Percentiles rank a stretch among this genome's conserved stretches.
Evolutionary conservation across 495 filamentous ascomycete genomes (phyloP).

Genomic region (Aspergillus bertholletiae): DNA sequence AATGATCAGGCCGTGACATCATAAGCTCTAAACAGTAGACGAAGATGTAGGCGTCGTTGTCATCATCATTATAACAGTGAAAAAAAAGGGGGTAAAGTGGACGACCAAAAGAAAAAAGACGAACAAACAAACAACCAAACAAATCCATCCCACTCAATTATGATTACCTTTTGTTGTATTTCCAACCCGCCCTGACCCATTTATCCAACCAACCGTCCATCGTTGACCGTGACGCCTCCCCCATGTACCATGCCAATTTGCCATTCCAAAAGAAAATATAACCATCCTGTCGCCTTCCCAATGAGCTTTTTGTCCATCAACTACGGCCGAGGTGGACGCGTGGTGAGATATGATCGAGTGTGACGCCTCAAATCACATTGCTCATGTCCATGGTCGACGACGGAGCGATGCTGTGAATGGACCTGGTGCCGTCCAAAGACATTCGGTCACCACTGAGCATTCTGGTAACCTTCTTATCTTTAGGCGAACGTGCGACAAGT

Average conservation of each 20-base stretch:
- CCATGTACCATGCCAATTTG: neutral
- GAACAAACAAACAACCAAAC: conserved; percentile 4
- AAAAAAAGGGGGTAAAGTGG: conserved; percentile 1
- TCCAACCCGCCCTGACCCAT: conserved; percentile 2
- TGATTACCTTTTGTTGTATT: conserved; percentile 7
- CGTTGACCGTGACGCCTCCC: conserved; percentile 10
- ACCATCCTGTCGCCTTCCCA: neutral
- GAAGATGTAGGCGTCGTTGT: conserved; percentile 15
- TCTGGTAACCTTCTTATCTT: conserved; percentile 40
- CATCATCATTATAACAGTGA: conserved; percentile 6
- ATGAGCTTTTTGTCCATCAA: neutral
- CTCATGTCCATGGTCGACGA: conserved; percentile 48
- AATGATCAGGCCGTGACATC: conserved; percentile 17
- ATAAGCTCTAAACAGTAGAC: conserved; percentile 18
- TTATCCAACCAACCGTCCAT: conserved; percentile 1
- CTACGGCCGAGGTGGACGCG: neutral
- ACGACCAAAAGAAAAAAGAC: too few relatives aligned
- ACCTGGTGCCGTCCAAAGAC: conserved; percentile 37
- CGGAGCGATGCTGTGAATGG: conserved; percentile 44
- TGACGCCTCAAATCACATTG: conserved; percentile 49
- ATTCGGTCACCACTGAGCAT: conserved; percentile 45
- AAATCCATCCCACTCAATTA: conserved; percentile 1
- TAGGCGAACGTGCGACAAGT: conserved; percentile 55
- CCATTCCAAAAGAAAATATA: conserved; percentile 4
- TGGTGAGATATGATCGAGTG: conserved; percentile 22